These are phyloP conservation scores for Aspergillus affinis DNA, from an alignment of 495 filamentous ascomycete genomes.

Conservation along the genomic window DNA sequence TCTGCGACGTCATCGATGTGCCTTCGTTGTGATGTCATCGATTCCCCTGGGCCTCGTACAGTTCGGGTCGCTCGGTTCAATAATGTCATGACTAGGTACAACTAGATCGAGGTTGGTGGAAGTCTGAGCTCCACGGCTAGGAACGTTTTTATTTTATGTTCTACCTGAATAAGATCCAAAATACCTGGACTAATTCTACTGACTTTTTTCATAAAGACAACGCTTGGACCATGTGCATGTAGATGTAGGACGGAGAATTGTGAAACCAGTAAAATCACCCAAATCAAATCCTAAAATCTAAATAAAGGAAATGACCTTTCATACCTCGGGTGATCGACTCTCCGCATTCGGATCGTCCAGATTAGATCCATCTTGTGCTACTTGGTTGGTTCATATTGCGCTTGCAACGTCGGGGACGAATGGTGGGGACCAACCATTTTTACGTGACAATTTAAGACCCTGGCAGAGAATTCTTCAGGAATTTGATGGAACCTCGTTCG, in stretches of 20 bases:
- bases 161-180: no score
- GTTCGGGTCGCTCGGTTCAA: constrained; percentile 12
- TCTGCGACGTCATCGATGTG: constrained; percentile 23
- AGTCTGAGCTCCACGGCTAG: background rate
- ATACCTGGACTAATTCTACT: background rate
- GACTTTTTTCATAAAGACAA: background rate
- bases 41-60: constrained; percentile 6
- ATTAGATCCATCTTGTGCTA: background rate
- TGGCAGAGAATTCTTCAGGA: constrained; percentile 2
- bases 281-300: background rate
- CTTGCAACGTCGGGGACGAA: constrained; percentile 18
- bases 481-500: background rate
- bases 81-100: constrained; percentile 7
- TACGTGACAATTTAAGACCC: background rate
- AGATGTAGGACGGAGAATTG: background rate
- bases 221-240: background rate
- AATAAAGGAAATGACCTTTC: background rate
- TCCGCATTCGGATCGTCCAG: constrained; percentile 15
- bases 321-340: background rate
- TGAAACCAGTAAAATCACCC: no score
- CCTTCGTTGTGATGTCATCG: constrained; percentile 23
- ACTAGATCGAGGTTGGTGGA: background rate
- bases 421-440: constrained; percentile 13
- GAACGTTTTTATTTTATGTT: background rate
- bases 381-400: background rate